Evolutionary conservation across 2,329 filamentous ascomycete genomes (phyloP), one percentile per base, ranked within the genome.

Genomic region (Colletotrichum simmondsii): DNA sequence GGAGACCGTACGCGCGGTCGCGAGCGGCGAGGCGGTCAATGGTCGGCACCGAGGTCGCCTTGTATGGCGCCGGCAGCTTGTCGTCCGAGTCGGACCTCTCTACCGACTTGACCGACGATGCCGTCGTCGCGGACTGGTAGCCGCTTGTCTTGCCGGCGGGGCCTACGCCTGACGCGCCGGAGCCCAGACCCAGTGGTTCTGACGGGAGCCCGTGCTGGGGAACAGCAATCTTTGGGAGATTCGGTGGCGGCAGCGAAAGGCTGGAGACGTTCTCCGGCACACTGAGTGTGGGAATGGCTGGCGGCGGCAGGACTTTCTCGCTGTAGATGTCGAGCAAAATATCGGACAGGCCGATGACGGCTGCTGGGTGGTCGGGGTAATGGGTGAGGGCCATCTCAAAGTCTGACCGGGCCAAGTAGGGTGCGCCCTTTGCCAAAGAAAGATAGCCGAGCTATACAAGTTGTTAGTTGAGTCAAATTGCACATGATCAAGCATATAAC

Each of bases 241-340:
- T 53, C 11, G 66, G 56, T n/a, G 67, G 14, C 30, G 56, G 56
- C 2, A 73, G 56, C 5, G 69, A 74, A 2, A 73, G 37, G 12
- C 37, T 72, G 19, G 70, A 76, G n/a, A 77, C 72, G 42, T 80
- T 78, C 60, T 81, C 80, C 16, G 79, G 77, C 63, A 81, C 73
- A 35, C 79, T 75, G 11, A 90, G 81, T 1, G 82, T 79, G 2
- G 88, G 86, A 4, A 90, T 84, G 75, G 91, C 82, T 65, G 89
- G 83, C 71, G 86, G 85, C 4, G 91, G 91, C 53, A 92, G 87
- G 24, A 94, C 83, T 60, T 90, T 88, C 81, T 94, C 88, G 76
- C 86, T 91, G 83, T 96, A 97, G 24, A 97, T 91, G 78, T 98
- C 95, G 61, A 98, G 88, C 7, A 99, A 87, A 49, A 98, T 92